A percentile compares a stretch with the other conserved stretches of the same genome.
Conservation (phyloP, 768 basidiomycete genomes). For the Cystofilobasidium ferigula region DNA sequence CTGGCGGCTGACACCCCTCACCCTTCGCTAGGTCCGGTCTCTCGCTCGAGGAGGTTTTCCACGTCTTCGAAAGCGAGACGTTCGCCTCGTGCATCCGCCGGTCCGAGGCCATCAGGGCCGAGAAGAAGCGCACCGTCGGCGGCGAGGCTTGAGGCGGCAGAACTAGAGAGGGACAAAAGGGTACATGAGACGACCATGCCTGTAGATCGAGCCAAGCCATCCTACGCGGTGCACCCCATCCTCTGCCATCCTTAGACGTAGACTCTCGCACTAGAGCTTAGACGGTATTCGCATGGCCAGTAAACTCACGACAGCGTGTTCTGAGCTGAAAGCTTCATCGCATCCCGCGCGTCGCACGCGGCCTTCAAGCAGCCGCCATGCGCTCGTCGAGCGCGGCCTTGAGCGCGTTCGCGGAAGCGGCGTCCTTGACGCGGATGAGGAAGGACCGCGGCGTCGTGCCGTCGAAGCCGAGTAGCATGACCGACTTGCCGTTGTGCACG, state of each 20-base stretch:
- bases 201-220: not conserved
- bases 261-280: too few species aligned
- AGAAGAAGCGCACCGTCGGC: constrained; percentile 36
- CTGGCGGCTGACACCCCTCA: not conserved
- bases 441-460: constrained; percentile 1
- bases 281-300: too few species aligned
- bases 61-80: constrained; percentile 48
- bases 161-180: not conserved
- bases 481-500: not conserved
- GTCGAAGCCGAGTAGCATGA: constrained; percentile 12
- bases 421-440: constrained; percentile 7
- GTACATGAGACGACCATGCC: not conserved
- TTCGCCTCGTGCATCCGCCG: constrained; percentile 35
- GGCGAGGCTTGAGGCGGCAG: not conserved
- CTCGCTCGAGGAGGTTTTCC: constrained; percentile 32
- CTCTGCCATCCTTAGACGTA: not conserved
- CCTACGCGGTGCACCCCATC: not conserved
- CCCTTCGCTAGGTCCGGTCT: constrained; percentile 42
- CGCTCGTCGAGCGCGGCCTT: constrained; percentile 9
- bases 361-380: not conserved
- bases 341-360: not conserved
- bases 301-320: too few species aligned
- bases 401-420: not conserved
- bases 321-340: too few species aligned
- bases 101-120: constrained; percentile 45